Evolutionary conservation across 2,329 filamentous ascomycete species (phyloP).

Genomic region (Penicillium decumbens): DNA sequence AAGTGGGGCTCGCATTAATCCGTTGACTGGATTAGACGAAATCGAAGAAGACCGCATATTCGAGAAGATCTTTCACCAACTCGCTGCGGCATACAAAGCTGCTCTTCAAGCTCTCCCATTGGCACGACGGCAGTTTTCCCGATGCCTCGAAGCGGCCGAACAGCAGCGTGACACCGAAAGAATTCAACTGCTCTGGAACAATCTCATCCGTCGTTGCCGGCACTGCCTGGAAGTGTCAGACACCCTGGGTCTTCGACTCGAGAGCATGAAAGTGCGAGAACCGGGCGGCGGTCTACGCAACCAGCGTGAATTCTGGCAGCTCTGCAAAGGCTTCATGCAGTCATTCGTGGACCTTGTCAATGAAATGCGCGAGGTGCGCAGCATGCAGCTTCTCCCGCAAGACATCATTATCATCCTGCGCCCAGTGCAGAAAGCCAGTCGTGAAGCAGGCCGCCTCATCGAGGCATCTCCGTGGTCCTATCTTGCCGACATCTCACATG

Average conservation of each 20-base stretch:
- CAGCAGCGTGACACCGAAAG: conserved; percentile 57
- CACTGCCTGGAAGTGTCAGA: conserved; percentile 69
- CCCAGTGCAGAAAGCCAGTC: conserved; percentile 76
- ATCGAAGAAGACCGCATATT: conserved; percentile 75
- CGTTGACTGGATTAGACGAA: conserved; percentile 58
- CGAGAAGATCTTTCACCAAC: conserved; percentile 72
- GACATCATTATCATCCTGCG: conserved; percentile 71
- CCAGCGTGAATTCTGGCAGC: conserved; percentile 59
- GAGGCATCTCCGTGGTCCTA: conserved; percentile 60
- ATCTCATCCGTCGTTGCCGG: conserved; percentile 66
- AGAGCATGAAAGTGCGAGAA: conserved; percentile 78
- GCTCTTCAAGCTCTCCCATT: conserved; percentile 67
- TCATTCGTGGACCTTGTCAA: conserved; percentile 47
- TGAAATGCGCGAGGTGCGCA: conserved; percentile 45
- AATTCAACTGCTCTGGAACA: conserved; percentile 62
- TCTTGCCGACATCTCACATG: conserved; percentile 43
- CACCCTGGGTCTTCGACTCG: conserved; percentile 66
- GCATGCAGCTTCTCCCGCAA: conserved; percentile 49
- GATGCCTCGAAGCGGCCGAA: conserved; percentile 60
- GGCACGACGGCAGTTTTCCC: conserved; percentile 63
- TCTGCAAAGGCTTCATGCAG: conserved; percentile 61
- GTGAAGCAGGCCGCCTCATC: conserved; percentile 72
- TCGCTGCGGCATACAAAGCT: conserved; percentile 68
- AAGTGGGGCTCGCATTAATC: conserved; percentile 49
- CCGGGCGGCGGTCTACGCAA: conserved; percentile 61